Conservation (phyloP, 192 early-diverging fungal species). For the Podila clonocystis region DNA sequence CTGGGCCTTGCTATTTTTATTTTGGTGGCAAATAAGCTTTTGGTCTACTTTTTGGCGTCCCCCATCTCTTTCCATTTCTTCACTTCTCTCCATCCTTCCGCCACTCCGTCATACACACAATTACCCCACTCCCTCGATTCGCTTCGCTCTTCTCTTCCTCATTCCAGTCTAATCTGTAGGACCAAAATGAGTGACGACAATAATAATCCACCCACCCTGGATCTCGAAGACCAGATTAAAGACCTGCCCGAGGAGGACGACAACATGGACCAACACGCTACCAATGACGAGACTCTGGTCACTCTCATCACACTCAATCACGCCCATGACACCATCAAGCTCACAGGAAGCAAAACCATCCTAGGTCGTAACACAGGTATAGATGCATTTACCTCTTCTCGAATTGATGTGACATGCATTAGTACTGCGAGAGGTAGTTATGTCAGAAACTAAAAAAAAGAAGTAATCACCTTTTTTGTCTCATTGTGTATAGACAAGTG, state of each 20-base stretch:
- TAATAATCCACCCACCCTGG: conserved; percentile 5
- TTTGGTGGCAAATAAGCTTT: conserved; percentile 14
- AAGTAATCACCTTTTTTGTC: not conserved
- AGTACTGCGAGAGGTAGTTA: no score
- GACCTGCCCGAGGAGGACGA: conserved; percentile 29
- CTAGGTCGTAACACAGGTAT: conserved; percentile 21
- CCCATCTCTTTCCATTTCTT: not conserved
- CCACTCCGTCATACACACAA: not conserved
- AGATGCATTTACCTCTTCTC: not conserved
- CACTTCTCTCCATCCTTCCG: not conserved
- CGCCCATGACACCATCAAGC: not conserved
- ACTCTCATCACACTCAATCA: conserved; percentile 9
- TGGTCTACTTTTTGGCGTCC: not conserved
- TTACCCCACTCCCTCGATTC: not conserved
- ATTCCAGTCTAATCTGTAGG: not conserved
- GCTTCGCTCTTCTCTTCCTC: not conserved
- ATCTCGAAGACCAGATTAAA: conserved; percentile 4
- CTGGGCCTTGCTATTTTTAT: not conserved
- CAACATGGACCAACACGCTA: not conserved
- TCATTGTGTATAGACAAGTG: conserved; percentile 14
- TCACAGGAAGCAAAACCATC: conserved; percentile 17
- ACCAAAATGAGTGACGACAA: conserved; percentile 10
- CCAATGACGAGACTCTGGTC: not conserved
- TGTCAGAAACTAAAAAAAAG: no score
- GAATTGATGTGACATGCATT: not conserved